A percentile compares a stretch with the other conserved stretches of the same genome.
Evolutionary conservation across 2,329 filamentous ascomycete species (phyloP).

Genomic region (Paraconiothyrium brasiliense): DNA sequence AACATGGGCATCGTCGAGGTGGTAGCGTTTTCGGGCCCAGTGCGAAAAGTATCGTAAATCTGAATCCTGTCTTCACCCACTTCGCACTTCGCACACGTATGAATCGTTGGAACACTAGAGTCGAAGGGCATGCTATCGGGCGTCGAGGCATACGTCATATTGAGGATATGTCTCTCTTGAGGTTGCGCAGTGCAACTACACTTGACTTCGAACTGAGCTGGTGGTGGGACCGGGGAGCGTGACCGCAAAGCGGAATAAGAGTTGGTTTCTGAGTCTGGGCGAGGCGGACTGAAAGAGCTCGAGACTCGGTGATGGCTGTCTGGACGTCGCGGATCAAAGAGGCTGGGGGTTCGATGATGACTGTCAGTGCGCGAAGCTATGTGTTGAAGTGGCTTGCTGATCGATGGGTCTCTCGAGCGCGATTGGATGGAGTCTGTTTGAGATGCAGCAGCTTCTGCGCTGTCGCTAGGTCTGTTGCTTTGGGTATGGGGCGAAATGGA

Average conservation of each 20-base stretch:
- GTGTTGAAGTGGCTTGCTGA: conserved; percentile 1
- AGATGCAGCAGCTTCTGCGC: conserved; percentile 12
- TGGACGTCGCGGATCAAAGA: conserved; percentile 9
- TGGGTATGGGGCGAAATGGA: conserved; percentile 22
- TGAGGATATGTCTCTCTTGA: conserved; percentile 31
- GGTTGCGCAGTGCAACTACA: conserved; percentile 20
- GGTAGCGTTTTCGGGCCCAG: conserved; percentile 5
- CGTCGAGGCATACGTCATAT: conserved; percentile 15
- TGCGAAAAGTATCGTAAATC: conserved; percentile 23
- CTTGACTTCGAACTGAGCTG: conserved; percentile 21
- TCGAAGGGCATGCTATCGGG: background rate
- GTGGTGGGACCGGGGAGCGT: conserved; percentile 16
- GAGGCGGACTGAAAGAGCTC: conserved; percentile 7
- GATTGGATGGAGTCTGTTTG: conserved; percentile 1
- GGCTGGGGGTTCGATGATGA: conserved; percentile 14
- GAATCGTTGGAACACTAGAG: conserved; percentile 11
- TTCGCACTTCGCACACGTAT: conserved; percentile 23
- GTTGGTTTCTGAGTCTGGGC: conserved; percentile 13
- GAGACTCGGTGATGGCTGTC: conserved; percentile 20
- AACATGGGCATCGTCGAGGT: conserved; percentile 17
- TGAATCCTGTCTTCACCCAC: conserved; percentile 23
- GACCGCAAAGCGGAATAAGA: conserved; percentile 11
- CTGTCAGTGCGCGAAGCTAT: conserved; percentile 18
- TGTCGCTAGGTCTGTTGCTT: conserved; percentile 8
- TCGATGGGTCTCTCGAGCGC: background rate